Percentiles rank a stretch among this genome's conserved stretches.
These are phyloP conservation scores for Talaromyces albobiverticillius DNA, from an alignment of 2,329 filamentous ascomycete species.

Conservation along the genomic window DNA sequence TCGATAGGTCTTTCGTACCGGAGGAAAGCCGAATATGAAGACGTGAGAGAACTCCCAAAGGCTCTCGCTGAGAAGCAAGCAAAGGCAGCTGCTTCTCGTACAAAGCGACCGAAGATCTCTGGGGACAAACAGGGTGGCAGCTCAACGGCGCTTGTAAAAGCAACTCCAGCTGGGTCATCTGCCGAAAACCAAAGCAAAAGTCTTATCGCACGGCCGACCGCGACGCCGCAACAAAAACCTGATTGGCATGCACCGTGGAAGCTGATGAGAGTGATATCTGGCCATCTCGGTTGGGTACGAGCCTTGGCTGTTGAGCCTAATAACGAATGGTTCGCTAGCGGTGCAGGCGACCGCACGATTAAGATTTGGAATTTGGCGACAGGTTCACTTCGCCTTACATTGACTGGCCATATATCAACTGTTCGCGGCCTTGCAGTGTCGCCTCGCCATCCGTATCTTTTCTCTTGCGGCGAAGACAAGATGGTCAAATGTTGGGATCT, in stretches of 20 bases:
- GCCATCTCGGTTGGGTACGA: constrained; percentile 93
- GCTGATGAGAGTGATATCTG: constrained; percentile 94
- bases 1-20: constrained; percentile 46
- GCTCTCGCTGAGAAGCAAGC: constrained; percentile 77
- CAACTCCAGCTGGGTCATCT: constrained; percentile 29
- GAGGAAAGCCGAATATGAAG: constrained; percentile 66
- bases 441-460: constrained; percentile 90
- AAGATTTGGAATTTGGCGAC: constrained; percentile 98
- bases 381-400: constrained; percentile 75
- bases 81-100: constrained; percentile 58
- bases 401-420: constrained; percentile 92
- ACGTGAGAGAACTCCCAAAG: constrained; percentile 73
- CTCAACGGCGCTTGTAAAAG: constrained; percentile 56
- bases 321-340: constrained; percentile 96
- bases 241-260: constrained; percentile 99
- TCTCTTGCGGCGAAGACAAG: constrained; percentile 97
- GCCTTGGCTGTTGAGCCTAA: constrained; percentile 87
- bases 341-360: constrained; percentile 92
- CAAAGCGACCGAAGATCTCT: constrained; percentile 57
- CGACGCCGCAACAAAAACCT: constrained; percentile 68
- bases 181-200: constrained; percentile 53
- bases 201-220: constrained; percentile 60
- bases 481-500: constrained; percentile 99
- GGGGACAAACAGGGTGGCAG: constrained; percentile 34
- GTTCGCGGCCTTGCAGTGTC: constrained; percentile 90